Conservation (phyloP, 2,329 filamentous ascomycete species). For the Xylariaceae sp. region DNA sequence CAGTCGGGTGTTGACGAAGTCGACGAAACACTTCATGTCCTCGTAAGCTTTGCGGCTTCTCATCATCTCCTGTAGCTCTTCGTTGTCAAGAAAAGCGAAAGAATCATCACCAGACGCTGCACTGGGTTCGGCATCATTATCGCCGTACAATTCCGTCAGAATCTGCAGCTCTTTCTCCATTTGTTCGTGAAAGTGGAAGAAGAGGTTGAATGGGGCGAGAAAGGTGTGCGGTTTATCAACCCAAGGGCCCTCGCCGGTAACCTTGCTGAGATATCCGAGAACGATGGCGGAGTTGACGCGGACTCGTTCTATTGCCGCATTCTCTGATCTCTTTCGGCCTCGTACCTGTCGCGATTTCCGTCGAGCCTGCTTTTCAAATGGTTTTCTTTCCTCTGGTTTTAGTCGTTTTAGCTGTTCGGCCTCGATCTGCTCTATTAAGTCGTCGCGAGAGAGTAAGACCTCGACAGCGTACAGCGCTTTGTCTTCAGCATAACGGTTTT, state of each 20-base stretch:
- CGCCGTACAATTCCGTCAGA: constrained; percentile 7
- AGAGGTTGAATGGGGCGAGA: constrained; percentile 16
- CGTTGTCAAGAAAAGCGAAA: constrained; percentile 15
- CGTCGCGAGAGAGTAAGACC: constrained; percentile 16
- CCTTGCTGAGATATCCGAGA: constrained; percentile 20
- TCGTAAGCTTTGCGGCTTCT: constrained; percentile 18
- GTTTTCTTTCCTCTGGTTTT: constrained; percentile 15
- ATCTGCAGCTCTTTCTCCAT: constrained; percentile 16
- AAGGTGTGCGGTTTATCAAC: constrained; percentile 17
- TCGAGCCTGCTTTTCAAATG: constrained; percentile 11
- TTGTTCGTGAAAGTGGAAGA: constrained; percentile 17
- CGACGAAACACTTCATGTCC: constrained; percentile 19
- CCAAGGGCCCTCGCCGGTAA: constrained; percentile 19
- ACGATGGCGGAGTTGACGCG: constrained; percentile 20
- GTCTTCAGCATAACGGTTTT: constrained; percentile 17
- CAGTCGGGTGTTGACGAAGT: constrained; percentile 17
- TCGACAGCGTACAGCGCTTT: constrained; percentile 14
- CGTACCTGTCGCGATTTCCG: constrained; percentile 14
- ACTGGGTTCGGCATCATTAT: background rate
- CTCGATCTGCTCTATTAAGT: constrained; percentile 20
- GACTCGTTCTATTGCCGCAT: constrained; percentile 14
- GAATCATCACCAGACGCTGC: background rate
- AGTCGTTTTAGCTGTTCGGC: constrained; percentile 18
- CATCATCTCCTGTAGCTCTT: constrained; percentile 17
- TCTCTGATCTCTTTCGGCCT: constrained; percentile 13